Evolutionary conservation across 805 yeast genomes (phyloP), one percentile per base, ranked within the genome.

Genomic region (Zygosaccharomyces pseudorouxii): DNA sequence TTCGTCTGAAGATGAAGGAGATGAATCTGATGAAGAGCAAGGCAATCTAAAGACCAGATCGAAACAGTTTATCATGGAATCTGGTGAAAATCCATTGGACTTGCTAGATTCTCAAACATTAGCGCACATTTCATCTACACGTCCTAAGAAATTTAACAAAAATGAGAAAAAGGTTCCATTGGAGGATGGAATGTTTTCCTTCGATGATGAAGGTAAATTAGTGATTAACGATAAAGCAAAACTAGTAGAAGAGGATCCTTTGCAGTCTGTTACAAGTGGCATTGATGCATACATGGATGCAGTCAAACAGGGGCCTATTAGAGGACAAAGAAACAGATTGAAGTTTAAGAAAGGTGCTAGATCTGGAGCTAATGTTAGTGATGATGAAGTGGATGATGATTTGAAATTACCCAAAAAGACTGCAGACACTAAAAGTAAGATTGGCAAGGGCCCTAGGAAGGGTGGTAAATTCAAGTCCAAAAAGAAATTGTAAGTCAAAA

Each of bases 231-330:
- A 66, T 54, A 60, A 69, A 53, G 54, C 55, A 48, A 60, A 54
- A 2, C 29, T 38, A 10, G 53, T 57, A 4, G 78, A 69, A 3
- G 75, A 75, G 38, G 84, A 80, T 59, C 79, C 76, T 48, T 64
- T 76, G 50, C 62, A 65, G 46, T 55, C 73, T 12, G 69, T 74
- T 35, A 71, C 76, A 4, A 70, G 70, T 40, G 95, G 97, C 14
- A 79, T 92, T 55, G 86, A 86, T 63, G 98, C 97, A 0, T 93
- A 93, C 65, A 79, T 89, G 55, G 97, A 89, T 53, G 99, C 99
- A 5, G 89, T 93, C 20, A 84, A 80, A 66, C 86, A 85, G 58
- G 97, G 93, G 20, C 98, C 98, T 27, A 81, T 89, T 3, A 84
- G 96, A 69, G 97, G 97, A 50, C 97, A 88, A 73, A 81, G 80